Evolutionary conservation across 139 green algal species (phyloP), one percentile per base, ranked within the genome.

Genomic region (Edaphochlamys debaryana): DNA sequence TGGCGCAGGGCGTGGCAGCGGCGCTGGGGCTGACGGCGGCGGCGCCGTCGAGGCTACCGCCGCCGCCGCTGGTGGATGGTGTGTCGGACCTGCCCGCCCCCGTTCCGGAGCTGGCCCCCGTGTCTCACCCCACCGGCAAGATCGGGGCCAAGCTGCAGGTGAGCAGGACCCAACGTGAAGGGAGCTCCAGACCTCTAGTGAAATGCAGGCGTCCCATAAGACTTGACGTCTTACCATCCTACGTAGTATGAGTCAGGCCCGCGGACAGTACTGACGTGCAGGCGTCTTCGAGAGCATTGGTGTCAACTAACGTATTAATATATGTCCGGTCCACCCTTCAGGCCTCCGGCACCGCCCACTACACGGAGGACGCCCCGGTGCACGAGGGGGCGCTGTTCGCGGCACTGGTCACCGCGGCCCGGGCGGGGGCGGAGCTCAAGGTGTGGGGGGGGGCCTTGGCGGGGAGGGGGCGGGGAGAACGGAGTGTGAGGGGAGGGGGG

Each of bases 261-360:
- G n/a, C n/a, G n/a, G n/a, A n/a, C n/a, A n/a, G n/a, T n/a, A n/a
- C n/a, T n/a, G n/a, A n/a, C n/a, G n/a, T n/a, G n/a, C n/a, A n/a
- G n/a, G n/a, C n/a, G n/a, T n/a, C n/a, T n/a, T n/a, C n/a, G n/a
- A n/a, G n/a, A n/a, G n/a, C n/a, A n/a, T n/a, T n/a, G n/a, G n/a
- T n/a, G n/a, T n/a, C n/a, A n/a, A n/a, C n/a, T n/a, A n/a, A n/a
- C n/a, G n/a, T n/a, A n/a, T n/a, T n/a, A n/a, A n/a, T n/a, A n/a
- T n/a, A n/a, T n/a, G n/a, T n/a, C n/a, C n/a, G n/a, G n/a, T n/a
- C n/a, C n/a, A n/a, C n/a, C n/a, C n/a, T n/a, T n/a, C 88, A 96
- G 88, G 87, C 88, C 29, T 86, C 74, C 29, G 94, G 94, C 6
- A 90, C 94, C 48, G 90, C 92, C 0, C 38, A 86, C 50, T 97